These are phyloP conservation scores for Globisporangium viniferum DNA, from an alignment of 352 stramenopile genomes.

Conservation along the genomic window DNA sequence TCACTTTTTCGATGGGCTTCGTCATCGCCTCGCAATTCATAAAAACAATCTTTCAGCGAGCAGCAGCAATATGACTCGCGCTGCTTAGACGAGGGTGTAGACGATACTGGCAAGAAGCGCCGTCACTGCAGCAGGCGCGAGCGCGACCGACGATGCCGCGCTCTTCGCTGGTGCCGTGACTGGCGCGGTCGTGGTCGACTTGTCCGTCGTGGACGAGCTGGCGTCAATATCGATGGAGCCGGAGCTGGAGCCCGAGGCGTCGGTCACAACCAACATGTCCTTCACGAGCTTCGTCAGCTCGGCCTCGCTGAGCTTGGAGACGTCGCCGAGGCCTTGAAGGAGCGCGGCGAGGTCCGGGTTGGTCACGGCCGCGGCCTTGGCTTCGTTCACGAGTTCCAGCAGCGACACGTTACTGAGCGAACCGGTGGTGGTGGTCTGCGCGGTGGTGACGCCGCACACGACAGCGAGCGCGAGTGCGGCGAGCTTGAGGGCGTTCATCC, in stretches of 20 bases:
- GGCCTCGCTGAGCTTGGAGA: constrained; percentile 11
- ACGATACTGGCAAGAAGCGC: constrained; percentile 7
- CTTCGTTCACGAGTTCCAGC: constrained; percentile 13
- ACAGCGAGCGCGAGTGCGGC: constrained; percentile 10
- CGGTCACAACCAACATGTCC: constrained; percentile 6
- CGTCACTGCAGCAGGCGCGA: constrained; percentile 7
- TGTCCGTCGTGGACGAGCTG: constrained; percentile 2
- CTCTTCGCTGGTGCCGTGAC: neutral
- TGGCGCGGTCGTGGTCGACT: neutral
- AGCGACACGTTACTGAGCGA: constrained; percentile 11
- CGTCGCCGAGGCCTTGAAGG: constrained; percentile 10
- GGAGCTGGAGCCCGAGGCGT: constrained; percentile 4
- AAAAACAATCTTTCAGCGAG: neutral
- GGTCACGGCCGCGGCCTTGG: constrained; percentile 7
- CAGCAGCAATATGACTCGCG: neutral
- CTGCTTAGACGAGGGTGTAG: constrained; percentile 11
- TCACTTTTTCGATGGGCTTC: neutral
- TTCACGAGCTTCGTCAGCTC: constrained; percentile 9
- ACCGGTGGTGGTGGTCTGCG: neutral
- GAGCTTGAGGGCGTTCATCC: constrained; percentile 18
- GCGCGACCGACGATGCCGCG: neutral
- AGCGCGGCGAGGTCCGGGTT: constrained; percentile 17
- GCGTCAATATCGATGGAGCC: neutral
- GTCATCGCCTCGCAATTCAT: neutral
- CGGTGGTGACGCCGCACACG: neutral